These are phyloP conservation scores for Metschnikowia vanudenii DNA, from an alignment of 805 yeast species.

Conservation along the genomic window DNA sequence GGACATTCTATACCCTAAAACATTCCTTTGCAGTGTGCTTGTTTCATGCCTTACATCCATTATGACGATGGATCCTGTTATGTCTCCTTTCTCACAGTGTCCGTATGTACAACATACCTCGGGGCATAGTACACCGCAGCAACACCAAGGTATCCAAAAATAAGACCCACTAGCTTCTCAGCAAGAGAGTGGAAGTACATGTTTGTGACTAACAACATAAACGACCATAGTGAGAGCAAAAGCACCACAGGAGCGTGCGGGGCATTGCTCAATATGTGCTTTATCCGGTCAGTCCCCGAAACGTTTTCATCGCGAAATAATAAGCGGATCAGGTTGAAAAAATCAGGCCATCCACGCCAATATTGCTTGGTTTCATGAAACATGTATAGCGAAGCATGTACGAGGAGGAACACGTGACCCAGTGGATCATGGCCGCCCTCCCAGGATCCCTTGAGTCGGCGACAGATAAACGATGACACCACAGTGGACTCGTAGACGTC, in stretches of 20 bases:
- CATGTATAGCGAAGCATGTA: constrained; percentile 63
- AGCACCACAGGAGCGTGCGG: constrained; percentile 27
- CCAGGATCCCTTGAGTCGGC: constrained; percentile 52
- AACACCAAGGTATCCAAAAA: constrained; percentile 58
- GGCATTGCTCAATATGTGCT: not conserved
- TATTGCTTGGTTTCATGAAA: constrained; percentile 57
- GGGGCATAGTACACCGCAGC: constrained; percentile 44
- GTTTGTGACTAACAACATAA: constrained; percentile 84
- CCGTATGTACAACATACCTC: constrained; percentile 17
- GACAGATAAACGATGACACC: constrained; percentile 36
- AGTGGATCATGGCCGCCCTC: constrained; percentile 97
- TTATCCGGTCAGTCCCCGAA: not conserved
- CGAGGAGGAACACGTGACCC: constrained; percentile 84
- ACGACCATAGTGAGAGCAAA: constrained; percentile 62
- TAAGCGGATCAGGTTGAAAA: not conserved
- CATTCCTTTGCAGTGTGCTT: no score
- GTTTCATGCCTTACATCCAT: no score
- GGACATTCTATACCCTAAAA: no score
- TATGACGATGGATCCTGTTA: no score
- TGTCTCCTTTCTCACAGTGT: not conserved
- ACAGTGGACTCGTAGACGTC: constrained; percentile 18
- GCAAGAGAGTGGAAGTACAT: constrained; percentile 77
- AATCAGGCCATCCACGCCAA: constrained; percentile 29
- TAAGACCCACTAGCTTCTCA: constrained; percentile 73
- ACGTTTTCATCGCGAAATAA: not conserved